These are phyloP conservation scores for Podaxis sp. DNA, from an alignment of 768 basidiomycete genomes.

Conservation along the genomic window DNA sequence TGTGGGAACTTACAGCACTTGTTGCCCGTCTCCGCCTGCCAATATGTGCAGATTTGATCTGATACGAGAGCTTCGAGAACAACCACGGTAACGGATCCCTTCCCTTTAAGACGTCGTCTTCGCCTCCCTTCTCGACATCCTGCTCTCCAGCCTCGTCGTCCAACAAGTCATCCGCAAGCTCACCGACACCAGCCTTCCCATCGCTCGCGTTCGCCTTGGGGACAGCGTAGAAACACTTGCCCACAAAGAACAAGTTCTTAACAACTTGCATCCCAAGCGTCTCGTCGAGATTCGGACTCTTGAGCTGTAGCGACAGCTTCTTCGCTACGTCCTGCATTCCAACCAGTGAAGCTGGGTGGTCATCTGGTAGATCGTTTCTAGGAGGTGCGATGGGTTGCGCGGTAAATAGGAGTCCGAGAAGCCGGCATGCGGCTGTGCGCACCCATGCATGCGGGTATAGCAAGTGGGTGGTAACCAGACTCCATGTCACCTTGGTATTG, in stretches of 20 bases:
- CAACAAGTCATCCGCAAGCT: conserved; percentile 30
- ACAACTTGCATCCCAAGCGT: conserved; percentile 78
- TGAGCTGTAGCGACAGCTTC: conserved; percentile 76
- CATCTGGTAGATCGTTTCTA: conserved; percentile 25
- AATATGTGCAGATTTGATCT: conserved; percentile 75
- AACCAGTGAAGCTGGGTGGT: conserved; percentile 49
- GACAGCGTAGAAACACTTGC: conserved; percentile 71
- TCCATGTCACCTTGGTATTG: conserved; percentile 59
- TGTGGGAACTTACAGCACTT: conserved; percentile 37
- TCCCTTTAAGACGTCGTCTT: conserved; percentile 15
- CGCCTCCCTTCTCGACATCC: conserved; percentile 23
- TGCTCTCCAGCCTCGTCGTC: conserved; percentile 26
- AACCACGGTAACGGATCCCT: conserved; percentile 72
- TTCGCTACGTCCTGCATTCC: conserved; percentile 71
- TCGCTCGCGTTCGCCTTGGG: conserved; percentile 22
- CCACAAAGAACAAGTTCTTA: conserved; percentile 92
- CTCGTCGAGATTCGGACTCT: conserved; percentile 77
- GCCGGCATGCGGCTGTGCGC: conserved; percentile 73
- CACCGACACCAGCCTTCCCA: conserved; percentile 26
- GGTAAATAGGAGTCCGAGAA: conserved; percentile 71
- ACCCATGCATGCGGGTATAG: conserved; percentile 96
- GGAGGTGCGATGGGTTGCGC: conserved; percentile 46
- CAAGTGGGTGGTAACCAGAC: conserved; percentile 59
- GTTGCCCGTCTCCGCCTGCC: conserved; percentile 57
- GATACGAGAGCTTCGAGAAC: conserved; percentile 92